Evolutionary conservation across 2,329 filamentous ascomycete species (phyloP).

Genomic region (Tympanopsis confertula): DNA sequence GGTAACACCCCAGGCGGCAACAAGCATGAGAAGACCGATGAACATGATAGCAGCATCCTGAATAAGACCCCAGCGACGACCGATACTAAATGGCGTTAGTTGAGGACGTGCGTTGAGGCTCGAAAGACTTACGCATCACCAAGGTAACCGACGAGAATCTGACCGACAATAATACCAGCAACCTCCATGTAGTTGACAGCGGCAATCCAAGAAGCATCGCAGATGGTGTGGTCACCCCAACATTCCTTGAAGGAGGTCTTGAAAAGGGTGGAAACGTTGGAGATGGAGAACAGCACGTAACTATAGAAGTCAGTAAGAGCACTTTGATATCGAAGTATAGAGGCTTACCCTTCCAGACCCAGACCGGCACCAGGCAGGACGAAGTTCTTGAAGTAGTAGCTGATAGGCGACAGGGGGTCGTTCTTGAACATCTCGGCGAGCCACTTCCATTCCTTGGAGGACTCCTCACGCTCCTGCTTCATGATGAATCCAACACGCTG

Average conservation of each 20-base stretch:
- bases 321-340: constrained; percentile 1
- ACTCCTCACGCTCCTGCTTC: constrained; percentile 38
- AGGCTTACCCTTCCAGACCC: constrained; percentile 42
- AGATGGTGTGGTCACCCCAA: constrained; percentile 37
- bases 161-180: constrained; percentile 52
- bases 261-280: constrained; percentile 50
- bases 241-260: constrained; percentile 39
- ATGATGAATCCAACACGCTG: constrained; percentile 42
- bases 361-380: constrained; percentile 54
- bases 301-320: constrained; percentile 17
- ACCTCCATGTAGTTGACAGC: constrained; percentile 56
- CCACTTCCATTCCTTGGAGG: constrained; percentile 32
- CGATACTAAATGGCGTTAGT: constrained; percentile 30
- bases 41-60: constrained; percentile 59
- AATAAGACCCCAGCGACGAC: constrained; percentile 54
- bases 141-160: constrained; percentile 50
- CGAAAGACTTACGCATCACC: constrained; percentile 37
- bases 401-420: constrained; percentile 45
- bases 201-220: constrained; percentile 43
- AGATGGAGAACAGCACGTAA: constrained; percentile 58
- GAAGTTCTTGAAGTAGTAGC: constrained; percentile 51
- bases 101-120: background rate
- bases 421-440: constrained; percentile 49
- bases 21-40: constrained; percentile 52
- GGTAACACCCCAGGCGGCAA: constrained; percentile 51